These are phyloP conservation scores for Alternaria ventricosa DNA, from an alignment of 2,329 filamentous ascomycete species.

Conservation along the genomic window DNA sequence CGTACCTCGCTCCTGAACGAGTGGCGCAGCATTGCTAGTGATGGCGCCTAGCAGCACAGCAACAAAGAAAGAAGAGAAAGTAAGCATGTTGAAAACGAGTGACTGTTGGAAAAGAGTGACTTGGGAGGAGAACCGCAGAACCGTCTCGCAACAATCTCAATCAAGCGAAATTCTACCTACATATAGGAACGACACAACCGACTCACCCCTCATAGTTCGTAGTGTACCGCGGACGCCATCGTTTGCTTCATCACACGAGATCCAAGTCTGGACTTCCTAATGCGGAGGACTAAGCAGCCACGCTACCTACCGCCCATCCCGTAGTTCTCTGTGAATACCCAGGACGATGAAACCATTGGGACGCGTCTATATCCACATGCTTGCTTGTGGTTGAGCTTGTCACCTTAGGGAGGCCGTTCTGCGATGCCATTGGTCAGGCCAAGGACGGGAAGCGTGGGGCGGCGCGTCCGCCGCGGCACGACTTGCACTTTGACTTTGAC, in stretches of 20 bases:
- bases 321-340: neutral
- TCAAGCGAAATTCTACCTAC: neutral
- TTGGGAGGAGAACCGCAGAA: neutral
- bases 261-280: conserved; percentile 14
- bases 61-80: conserved; percentile 19
- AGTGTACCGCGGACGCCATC: conserved; percentile 3
- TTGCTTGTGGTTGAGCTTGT: conserved; percentile 20
- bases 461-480: conserved; percentile 15
- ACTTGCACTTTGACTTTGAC: conserved; percentile 4
- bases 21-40: conserved; percentile 25
- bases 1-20: conserved; percentile 24
- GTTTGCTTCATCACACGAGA: conserved; percentile 12
- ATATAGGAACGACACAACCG: neutral
- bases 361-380: conserved; percentile 12
- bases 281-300: conserved; percentile 8
- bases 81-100: conserved; percentile 19
- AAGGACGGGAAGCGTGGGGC: conserved; percentile 6
- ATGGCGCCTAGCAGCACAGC: conserved; percentile 13
- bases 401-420: conserved; percentile 11
- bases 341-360: conserved; percentile 17
- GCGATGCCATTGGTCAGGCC: conserved; percentile 17
- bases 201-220: neutral
- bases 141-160: neutral
- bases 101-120: conserved; percentile 5
- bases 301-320: conserved; percentile 10